Evolutionary conservation across 1,139 yeast genomes (phyloP).

Genomic region (Hansenula lynferdii): DNA sequence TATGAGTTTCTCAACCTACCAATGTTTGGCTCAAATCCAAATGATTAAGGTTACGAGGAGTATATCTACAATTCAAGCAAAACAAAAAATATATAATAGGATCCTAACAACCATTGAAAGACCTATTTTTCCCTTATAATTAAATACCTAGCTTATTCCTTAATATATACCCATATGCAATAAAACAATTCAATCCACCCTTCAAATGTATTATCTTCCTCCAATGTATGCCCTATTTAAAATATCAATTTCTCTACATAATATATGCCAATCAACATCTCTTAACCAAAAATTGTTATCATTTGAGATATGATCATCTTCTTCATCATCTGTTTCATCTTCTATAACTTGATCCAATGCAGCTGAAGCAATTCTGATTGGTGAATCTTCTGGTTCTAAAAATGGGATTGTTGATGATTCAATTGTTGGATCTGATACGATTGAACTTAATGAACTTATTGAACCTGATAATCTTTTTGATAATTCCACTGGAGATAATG

Average conservation of each 20-base stretch:
- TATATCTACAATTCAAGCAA: too few species aligned
- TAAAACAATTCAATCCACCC: too few species aligned
- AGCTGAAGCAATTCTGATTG: slow-evolving; percentile 9
- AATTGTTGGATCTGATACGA: slow-evolving; percentile 5
- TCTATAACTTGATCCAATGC: slow-evolving; percentile 9
- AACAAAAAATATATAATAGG: too few species aligned
- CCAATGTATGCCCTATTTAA: slow-evolving; percentile 48
- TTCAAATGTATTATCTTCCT: slow-evolving; percentile 1
- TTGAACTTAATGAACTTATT: slow-evolving; percentile 12
- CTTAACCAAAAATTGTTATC: slow-evolving; percentile 38
- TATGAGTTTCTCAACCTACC: too few species aligned
- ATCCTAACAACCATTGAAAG: too few species aligned
- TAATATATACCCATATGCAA: too few species aligned
- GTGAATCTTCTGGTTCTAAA: slow-evolving; percentile 6
- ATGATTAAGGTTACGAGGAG: too few species aligned
- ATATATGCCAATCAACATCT: slow-evolving; percentile 86
- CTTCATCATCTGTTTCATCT: slow-evolving; percentile 14
- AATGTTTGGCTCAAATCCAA: too few species aligned
- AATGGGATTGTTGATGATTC: slow-evolving; percentile 8
- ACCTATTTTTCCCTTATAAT: too few species aligned
- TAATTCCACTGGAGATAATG: slow-evolving; percentile 3
- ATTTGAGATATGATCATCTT: slow-evolving; percentile 7
- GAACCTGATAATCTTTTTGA: slow-evolving; percentile 10
- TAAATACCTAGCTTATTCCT: too few species aligned
- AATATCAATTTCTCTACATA: slow-evolving; percentile 78